Evolutionary conservation across 2,329 filamentous ascomycete genomes (phyloP).

Genomic region (Corinectria fuckeliana): DNA sequence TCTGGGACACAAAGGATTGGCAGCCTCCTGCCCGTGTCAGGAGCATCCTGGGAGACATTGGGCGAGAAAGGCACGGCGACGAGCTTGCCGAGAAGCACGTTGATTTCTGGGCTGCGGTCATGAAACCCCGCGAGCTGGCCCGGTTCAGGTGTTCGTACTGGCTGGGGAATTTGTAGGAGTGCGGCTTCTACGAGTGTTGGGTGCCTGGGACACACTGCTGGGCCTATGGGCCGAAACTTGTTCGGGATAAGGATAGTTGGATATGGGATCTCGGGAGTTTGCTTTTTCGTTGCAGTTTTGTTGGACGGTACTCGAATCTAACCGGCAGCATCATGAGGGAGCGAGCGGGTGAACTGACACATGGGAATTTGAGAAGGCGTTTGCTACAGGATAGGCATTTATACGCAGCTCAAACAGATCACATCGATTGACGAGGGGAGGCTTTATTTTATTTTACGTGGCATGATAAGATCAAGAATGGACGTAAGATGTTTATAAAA

Average conservation of each 20-base stretch:
- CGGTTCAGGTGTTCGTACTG: slow-evolving; percentile 25
- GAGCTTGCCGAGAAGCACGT: slow-evolving; percentile 26
- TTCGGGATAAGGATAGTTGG: background rate
- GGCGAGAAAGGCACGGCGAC: slow-evolving; percentile 20
- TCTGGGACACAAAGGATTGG: slow-evolving; percentile 28
- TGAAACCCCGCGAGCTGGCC: slow-evolving; percentile 24
- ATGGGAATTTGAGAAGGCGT: background rate
- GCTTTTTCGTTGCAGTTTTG: background rate
- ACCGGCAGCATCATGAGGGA: background rate
- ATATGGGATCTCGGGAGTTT: background rate
- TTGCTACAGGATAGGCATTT: background rate
- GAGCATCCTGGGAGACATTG: slow-evolving; percentile 13
- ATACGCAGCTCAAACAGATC: background rate
- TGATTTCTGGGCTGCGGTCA: slow-evolving; percentile 24
- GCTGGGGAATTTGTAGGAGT: slow-evolving; percentile 1
- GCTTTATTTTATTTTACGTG: background rate
- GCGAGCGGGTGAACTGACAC: background rate
- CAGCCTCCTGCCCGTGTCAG: slow-evolving; percentile 10
- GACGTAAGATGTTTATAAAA: too few species aligned
- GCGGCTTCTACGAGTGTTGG: background rate
- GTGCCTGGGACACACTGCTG: background rate
- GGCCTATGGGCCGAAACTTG: background rate
- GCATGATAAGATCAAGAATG: background rate
- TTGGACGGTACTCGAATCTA: background rate
- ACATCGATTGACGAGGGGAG: background rate